Percentiles rank a stretch among this genome's conserved stretches.
These are phyloP conservation scores for Umbelopsis isabellina DNA, from an alignment of 192 early-diverging fungal species.

Conservation along the genomic window DNA sequence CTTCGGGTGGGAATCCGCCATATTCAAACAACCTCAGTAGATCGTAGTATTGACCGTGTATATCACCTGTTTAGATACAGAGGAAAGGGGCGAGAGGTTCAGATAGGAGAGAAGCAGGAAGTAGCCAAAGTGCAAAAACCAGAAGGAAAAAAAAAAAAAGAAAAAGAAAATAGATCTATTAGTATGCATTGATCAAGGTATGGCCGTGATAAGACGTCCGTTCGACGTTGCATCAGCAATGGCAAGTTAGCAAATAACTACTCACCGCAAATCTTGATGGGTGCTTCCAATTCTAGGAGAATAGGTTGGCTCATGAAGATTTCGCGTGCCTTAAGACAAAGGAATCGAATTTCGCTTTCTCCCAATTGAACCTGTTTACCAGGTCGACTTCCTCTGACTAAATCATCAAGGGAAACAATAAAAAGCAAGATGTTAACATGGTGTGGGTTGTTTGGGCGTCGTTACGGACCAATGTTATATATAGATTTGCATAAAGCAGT, in stretches of 20 bases:
- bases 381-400: constrained; percentile 92
- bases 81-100: neutral
- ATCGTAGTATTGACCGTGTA: constrained; percentile 98
- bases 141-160: too few species aligned
- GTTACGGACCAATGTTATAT: too few species aligned
- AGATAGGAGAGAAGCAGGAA: neutral
- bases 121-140: neutral
- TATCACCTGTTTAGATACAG: constrained; percentile 46
- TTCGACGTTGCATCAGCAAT: neutral
- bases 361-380: constrained; percentile 96
- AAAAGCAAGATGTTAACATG: too few species aligned
- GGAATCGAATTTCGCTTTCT: constrained; percentile 92
- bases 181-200: too few species aligned
- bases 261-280: constrained; percentile 95
- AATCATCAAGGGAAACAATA: neutral
- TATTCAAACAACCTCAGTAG: constrained; percentile 94
- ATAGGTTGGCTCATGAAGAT: constrained; percentile 95
- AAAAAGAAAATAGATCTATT: neutral
- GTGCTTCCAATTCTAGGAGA: constrained; percentile 92
- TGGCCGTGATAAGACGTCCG: too few species aligned
- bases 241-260: neutral
- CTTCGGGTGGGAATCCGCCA: constrained; percentile 94
- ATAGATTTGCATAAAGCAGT: too few species aligned
- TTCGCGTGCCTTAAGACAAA: constrained; percentile 92
- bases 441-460: too few species aligned